Evolutionary conservation across 2,329 filamentous ascomycete species (phyloP).

Genomic region (Botrytis byssoidea): DNA sequence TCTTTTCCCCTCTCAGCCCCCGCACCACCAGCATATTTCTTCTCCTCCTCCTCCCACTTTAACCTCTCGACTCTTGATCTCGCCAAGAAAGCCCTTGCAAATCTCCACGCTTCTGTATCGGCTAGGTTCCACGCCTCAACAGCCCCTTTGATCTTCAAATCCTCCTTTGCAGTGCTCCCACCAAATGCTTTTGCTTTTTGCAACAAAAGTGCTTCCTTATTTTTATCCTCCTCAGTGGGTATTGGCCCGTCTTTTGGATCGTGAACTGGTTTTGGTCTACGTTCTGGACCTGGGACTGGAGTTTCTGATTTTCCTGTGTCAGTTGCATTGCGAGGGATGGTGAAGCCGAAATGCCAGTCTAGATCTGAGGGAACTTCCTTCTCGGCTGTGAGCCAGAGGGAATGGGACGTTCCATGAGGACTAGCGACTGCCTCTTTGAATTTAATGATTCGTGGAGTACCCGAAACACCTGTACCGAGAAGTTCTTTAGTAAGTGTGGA

Average conservation of each 20-base stretch:
- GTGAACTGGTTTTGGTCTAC: constrained; percentile 51
- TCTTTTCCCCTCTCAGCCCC: constrained; percentile 42
- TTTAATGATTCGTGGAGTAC: constrained; percentile 63
- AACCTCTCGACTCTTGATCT: constrained; percentile 60
- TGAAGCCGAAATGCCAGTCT: constrained; percentile 88
- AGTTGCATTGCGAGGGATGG: constrained; percentile 60
- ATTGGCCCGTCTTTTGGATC: constrained; percentile 50
- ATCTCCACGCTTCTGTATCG: constrained; percentile 76
- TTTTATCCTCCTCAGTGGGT: constrained; percentile 52
- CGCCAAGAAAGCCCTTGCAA: constrained; percentile 66
- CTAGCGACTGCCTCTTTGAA: constrained; percentile 82
- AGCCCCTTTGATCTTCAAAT: constrained; percentile 51
- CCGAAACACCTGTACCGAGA: constrained; percentile 61
- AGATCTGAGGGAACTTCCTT: constrained; percentile 60
- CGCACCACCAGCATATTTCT: constrained; percentile 61
- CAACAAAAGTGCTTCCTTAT: constrained; percentile 56
- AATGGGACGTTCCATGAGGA: constrained; percentile 59
- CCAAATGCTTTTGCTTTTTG: constrained; percentile 51
- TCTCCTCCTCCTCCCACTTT: constrained; percentile 70
- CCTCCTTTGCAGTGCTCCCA: constrained; percentile 42
- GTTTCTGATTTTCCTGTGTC: constrained; percentile 55
- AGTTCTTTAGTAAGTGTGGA: constrained; percentile 66
- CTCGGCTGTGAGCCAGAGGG: constrained; percentile 81
- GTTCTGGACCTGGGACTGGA: constrained; percentile 58
- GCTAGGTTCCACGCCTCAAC: constrained; percentile 68